Evolutionary conservation across 768 basidiomycete species (phyloP), one percentile per base, ranked within the genome.

Genomic region (Pleurotus giganteus): DNA sequence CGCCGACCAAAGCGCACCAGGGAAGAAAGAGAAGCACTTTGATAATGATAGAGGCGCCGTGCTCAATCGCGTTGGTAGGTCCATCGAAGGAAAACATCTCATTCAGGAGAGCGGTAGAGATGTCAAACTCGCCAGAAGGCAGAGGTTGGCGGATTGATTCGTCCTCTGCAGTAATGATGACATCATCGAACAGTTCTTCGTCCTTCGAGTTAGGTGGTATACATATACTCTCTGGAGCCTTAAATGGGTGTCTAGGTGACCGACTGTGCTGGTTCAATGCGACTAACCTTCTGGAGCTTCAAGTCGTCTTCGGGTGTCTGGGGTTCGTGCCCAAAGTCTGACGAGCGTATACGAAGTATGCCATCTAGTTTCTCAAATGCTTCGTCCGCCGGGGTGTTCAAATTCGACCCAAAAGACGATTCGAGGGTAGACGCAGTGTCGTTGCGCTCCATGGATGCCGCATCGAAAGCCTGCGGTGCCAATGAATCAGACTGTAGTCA

Each of bases 391-490:
- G 77, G 77, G 27, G 77, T 78, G 19, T 71, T 71, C 2, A 78
- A 63, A 31, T 63, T 66, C 6, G 76, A 77, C 11, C 66, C 68
- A 53, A 77, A 74, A 0, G 74, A 69, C 39, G 77, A 76, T 32
- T 78, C 75, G 45, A 70, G 65, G 2, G 77, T 76, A 49, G 69
- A 65, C 31, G 63, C 68, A 26, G 76, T 76, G 54, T 73, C 65
- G 21, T 65, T 56, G 44, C 71, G 68, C 54, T 68, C 47, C 47
- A 50, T 50, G 32, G 96, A 97, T 72, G n/a, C n/a, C n/a, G n/a
- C n/a, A n/a, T n/a, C n/a, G n/a, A n/a, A n/a, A n/a, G n/a, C n/a
- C n/a, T n/a, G n/a, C n/a, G n/a, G n/a, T n/a, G n/a, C n/a, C n/a
- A n/a, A n/a, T n/a, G n/a, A n/a, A n/a, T n/a, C n/a, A n/a, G n/a